Conservation (phyloP, 805 yeast genomes). For the Zygotorulaspora sp. region DNA sequence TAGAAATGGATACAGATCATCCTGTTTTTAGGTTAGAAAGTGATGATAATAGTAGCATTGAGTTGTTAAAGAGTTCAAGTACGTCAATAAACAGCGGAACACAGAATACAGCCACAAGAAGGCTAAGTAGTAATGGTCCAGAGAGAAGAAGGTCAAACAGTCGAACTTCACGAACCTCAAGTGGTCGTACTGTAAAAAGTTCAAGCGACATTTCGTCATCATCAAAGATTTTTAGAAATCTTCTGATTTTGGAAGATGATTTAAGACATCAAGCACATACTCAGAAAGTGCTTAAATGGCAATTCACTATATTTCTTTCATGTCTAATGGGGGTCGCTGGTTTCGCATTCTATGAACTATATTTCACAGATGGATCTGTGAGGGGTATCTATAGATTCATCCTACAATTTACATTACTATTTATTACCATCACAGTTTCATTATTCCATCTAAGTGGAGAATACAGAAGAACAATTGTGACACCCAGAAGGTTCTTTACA, state of each 20-base stretch:
- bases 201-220: constrained; percentile 43
- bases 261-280: constrained; percentile 75
- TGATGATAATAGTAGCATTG: constrained; percentile 2
- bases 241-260: constrained; percentile 80
- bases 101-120: constrained; percentile 8
- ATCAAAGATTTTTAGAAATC: constrained; percentile 73
- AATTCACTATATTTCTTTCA: constrained; percentile 39
- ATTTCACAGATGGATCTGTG: constrained; percentile 38
- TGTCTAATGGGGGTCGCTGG: constrained; percentile 41
- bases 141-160: constrained; percentile 27
- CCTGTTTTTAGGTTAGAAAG: constrained; percentile 16
- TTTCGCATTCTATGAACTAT: constrained; percentile 39
- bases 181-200: constrained; percentile 27
- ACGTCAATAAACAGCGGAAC: not conserved
- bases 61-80: constrained; percentile 1
- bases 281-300: constrained; percentile 57
- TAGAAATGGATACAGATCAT: constrained; percentile 8
- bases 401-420: constrained; percentile 53
- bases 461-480: constrained; percentile 75
- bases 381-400: constrained; percentile 38
- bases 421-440: constrained; percentile 60
- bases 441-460: constrained; percentile 86
- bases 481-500: constrained; percentile 72
- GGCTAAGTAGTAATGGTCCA: constrained; percentile 7
- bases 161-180: constrained; percentile 27